These are phyloP conservation scores for Bryopsis sp. DNA, from an alignment of 139 green algal genomes.

Conservation along the genomic window DNA sequence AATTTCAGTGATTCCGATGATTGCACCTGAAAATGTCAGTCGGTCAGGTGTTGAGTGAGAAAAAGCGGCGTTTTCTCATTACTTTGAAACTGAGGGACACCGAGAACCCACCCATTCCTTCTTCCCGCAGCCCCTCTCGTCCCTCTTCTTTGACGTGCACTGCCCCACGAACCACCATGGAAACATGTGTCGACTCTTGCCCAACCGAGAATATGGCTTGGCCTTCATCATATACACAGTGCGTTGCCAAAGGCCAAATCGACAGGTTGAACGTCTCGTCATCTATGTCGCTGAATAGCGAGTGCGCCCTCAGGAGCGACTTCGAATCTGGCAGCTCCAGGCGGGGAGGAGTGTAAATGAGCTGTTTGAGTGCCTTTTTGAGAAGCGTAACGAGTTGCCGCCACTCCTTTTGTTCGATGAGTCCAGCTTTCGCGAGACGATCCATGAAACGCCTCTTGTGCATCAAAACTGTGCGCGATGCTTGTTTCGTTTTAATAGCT, in stretches of 20 bases:
- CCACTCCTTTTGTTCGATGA: constrained; percentile 19
- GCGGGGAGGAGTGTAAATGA: neutral
- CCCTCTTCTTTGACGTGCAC: neutral
- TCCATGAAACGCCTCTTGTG: constrained; percentile 24
- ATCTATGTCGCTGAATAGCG: neutral
- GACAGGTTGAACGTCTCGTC: neutral
- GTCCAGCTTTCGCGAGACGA: constrained; percentile 12
- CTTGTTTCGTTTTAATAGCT: constrained; percentile 21
- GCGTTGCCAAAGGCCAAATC: neutral
- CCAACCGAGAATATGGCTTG: neutral
- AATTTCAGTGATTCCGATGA: neutral
- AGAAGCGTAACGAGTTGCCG: neutral
- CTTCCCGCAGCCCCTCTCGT: no score
- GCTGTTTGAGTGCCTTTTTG: neutral
- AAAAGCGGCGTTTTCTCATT: no score
- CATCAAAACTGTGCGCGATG: constrained; percentile 23
- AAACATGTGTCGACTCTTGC: neutral
- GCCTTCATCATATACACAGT: neutral
- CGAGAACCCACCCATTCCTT: no score
- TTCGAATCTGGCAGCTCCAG: neutral
- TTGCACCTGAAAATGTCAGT: neutral
- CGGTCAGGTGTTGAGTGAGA: no score
- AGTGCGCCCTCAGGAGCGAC: neutral
- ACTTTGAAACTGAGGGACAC: no score
- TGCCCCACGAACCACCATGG: neutral